Evolutionary conservation across 129 eudicot species (phyloP).

Genomic region (Flaveria sonorensis): DNA sequence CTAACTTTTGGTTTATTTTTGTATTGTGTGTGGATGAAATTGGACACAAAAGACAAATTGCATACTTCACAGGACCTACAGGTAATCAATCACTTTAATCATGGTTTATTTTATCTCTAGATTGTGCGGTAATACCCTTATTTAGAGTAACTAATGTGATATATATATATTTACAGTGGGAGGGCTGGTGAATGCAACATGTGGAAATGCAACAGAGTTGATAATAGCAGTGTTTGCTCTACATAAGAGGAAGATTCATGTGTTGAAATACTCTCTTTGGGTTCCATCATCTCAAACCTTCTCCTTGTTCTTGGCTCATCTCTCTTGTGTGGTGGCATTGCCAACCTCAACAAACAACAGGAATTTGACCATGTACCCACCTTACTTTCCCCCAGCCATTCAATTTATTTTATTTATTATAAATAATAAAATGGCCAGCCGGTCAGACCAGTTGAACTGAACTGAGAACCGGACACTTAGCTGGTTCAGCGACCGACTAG

Average conservation of each 20-base stretch:
- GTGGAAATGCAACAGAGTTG: slow-evolving; percentile 98
- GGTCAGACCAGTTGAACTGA: too few species aligned
- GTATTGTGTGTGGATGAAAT: slow-evolving; percentile 9
- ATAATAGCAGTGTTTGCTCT: slow-evolving; percentile 86
- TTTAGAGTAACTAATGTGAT: not conserved
- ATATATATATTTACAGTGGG: slow-evolving; percentile 53
- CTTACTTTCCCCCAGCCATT: not conserved
- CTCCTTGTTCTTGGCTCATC: slow-evolving; percentile 93
- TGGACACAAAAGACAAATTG: slow-evolving; percentile 66
- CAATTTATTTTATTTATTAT: too few species aligned
- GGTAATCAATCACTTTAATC: slow-evolving; percentile 43
- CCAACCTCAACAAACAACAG: slow-evolving; percentile 66
- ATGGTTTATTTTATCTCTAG: too few species aligned
- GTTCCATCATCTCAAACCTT: slow-evolving; percentile 83
- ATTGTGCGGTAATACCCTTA: too few species aligned
- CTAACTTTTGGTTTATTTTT: slow-evolving; percentile 22
- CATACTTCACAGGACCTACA: slow-evolving; percentile 91
- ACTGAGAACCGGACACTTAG: too few species aligned
- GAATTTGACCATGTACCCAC: slow-evolving; percentile 65
- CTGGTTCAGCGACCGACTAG: too few species aligned
- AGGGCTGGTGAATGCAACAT: slow-evolving; percentile 92
- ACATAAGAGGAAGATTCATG: slow-evolving; percentile 57
- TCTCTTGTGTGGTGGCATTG: slow-evolving; percentile 83
- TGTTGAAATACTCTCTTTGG: slow-evolving; percentile 85
- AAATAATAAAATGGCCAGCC: too few species aligned